Evolutionary conservation across 441 rosid genomes (phyloP).

Genomic region (Isatis lusitanica): DNA sequence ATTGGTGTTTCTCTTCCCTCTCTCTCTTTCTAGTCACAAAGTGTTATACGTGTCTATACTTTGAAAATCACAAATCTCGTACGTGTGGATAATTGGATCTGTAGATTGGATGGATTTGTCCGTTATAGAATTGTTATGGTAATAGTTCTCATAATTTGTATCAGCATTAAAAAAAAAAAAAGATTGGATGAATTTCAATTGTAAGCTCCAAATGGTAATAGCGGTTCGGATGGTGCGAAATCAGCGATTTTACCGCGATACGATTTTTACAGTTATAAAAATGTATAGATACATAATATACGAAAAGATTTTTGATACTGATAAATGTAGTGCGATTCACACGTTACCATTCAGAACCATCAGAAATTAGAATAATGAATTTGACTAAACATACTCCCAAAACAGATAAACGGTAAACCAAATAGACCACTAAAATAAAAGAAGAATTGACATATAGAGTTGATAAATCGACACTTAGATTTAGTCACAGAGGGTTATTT

Average conservation of each 20-base stretch:
- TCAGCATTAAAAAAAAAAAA: too few relatives aligned
- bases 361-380: conserved; percentile 3
- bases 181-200: too few relatives aligned
- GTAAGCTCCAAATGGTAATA: too few relatives aligned
- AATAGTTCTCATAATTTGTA: too few relatives aligned
- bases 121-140: too few relatives aligned
- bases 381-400: background rate
- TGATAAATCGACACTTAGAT: background rate
- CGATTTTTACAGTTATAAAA: too few relatives aligned
- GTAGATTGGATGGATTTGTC: background rate
- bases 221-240: too few relatives aligned
- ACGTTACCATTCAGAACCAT: too few relatives aligned
- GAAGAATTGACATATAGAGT: conserved; percentile 9
- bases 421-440: background rate
- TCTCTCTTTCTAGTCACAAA: background rate
- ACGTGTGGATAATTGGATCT: background rate
- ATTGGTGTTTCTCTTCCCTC: background rate
- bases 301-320: too few relatives aligned
- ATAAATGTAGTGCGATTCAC: too few relatives aligned
- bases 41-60: background rate
- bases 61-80: background rate
- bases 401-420: conserved; percentile 3
- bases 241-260: too few relatives aligned
- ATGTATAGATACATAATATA: too few relatives aligned
- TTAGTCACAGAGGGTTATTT: background rate